Evolutionary conservation across 2,329 filamentous ascomycete species (phyloP).

Genomic region (Venturia asperata): DNA sequence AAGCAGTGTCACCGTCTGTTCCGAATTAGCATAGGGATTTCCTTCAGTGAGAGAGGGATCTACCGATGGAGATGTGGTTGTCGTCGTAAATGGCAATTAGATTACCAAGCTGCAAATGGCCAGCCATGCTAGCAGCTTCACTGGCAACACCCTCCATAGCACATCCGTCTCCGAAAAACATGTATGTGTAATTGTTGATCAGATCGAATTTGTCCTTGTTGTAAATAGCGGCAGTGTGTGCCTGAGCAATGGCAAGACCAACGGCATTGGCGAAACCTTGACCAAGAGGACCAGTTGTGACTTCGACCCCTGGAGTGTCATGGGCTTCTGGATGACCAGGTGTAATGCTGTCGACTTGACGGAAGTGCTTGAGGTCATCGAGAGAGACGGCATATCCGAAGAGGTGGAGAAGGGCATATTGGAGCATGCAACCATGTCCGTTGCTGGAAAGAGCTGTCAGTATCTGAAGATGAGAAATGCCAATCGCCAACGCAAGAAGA

Average conservation of each 20-base stretch:
- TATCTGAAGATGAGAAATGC: background rate
- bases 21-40: constrained; percentile 20
- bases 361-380: constrained; percentile 93
- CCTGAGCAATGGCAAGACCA: constrained; percentile 93
- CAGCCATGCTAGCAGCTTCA: constrained; percentile 86
- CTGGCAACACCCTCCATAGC: constrained; percentile 96
- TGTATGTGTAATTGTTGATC: constrained; percentile 94
- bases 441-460: constrained; percentile 55
- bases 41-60: constrained; percentile 25
- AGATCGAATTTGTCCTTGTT: constrained; percentile 94
- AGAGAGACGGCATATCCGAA: constrained; percentile 83
- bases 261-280: constrained; percentile 97
- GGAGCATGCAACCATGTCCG: constrained; percentile 98
- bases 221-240: constrained; percentile 82
- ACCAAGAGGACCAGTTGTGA: constrained; percentile 94
- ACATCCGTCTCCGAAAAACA: constrained; percentile 96
- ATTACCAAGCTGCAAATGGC: constrained; percentile 96
- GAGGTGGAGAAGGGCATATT: constrained; percentile 95
- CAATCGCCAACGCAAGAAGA: background rate
- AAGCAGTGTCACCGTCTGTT: constrained; percentile 86
- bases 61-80: constrained; percentile 87
- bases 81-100: constrained; percentile 96
- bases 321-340: constrained; percentile 95
- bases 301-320: constrained; percentile 94
- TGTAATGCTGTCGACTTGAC: constrained; percentile 79